Evolutionary conservation across 768 basidiomycete species (phyloP), one percentile per base, ranked within the genome.

Genomic region (Phylloporus arenicola): DNA sequence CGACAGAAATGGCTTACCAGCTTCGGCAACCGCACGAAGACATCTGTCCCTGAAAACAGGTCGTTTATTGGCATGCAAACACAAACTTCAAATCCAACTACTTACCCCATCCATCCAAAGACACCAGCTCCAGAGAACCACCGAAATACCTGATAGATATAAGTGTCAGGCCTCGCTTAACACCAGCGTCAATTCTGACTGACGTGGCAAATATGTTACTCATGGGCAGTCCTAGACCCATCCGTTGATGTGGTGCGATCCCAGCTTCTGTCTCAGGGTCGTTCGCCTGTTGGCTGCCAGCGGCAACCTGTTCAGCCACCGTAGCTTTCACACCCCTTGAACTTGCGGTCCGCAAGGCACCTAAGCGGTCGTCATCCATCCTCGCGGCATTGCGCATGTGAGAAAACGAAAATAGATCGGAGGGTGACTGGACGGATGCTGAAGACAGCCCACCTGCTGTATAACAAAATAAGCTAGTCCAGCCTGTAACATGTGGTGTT

Each of bases 381-480:
- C 88, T 76, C 19, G 80, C 72, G 1, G 85, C 81, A 60, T 91
- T 90, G 10, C 90, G 80, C 24, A 85, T 64, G 66, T 93, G 91
- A 4, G 90, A 92, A 71, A 94, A 93, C 4, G 91, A 93, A 68
- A 91, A 92, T 6, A 93, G 73, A 62, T 92, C 91, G 17, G 84
- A 79, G 0, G 90, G 82, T 1, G 75, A 75, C 51, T 73, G 74
- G 44, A 88, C 76, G 48, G 77, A 69, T 7, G 76, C 62, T 17
- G 71, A 75, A 39, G 70, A 63, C 8, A 93, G 75, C 1, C 91
- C 90, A 3, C 89, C 88, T 33, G 89, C 92, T 86, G 62, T 4
- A 45, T 56, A 29, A 29, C 7, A 27, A 29, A 22, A 22, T 35
- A 55, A 57, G 48, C 44, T 46, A 52, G 10, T 45, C 27, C 27